Percentiles rank a stretch among this genome's conserved stretches.
phyloP scores from a whole-genome alignment of 2,329 filamentous ascomycete genomes.

The Lachnellula hyalina region DNA sequence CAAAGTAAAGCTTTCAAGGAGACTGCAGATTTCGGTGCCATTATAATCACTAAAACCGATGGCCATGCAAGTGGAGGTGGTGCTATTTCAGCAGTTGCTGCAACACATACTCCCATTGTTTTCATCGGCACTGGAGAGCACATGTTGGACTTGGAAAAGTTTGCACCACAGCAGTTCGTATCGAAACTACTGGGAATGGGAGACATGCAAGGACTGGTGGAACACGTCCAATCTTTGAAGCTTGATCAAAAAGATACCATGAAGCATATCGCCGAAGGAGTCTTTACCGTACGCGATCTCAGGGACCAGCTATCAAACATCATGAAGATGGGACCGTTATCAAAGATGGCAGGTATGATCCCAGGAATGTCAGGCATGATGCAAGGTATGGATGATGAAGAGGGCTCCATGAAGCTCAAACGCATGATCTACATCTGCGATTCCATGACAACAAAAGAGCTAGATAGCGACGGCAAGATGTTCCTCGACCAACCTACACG shows the following conservation, averaged over 20 bases:
- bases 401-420: conserved; percentile 87
- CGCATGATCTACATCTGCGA: conserved; percentile 99
- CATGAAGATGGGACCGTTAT: conserved; percentile 98
- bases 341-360: conserved; percentile 98
- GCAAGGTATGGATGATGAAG: conserved; percentile 94
- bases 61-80: conserved; percentile 93
- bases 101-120: conserved; percentile 93
- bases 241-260: conserved; percentile 98
- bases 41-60: conserved; percentile 98
- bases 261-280: conserved; percentile 96
- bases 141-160: conserved; percentile 89
- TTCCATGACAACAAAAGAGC: conserved; percentile 93
- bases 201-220: conserved; percentile 89
- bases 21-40: conserved; percentile 92
- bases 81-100: conserved; percentile 94
- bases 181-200: conserved; percentile 95
- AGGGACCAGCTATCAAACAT: conserved; percentile 95
- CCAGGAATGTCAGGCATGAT: conserved; percentile 91
- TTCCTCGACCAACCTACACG: conserved; percentile 88
- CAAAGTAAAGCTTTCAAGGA: conserved; percentile 97
- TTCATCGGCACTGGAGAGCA: conserved; percentile 98
- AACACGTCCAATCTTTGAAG: conserved; percentile 93
- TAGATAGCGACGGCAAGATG: conserved; percentile 91
- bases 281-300: conserved; percentile 91
- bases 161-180: conserved; percentile 88